phyloP scores from a whole-genome alignment of 2,329 filamentous ascomycete species.

The Colletotrichum sp. region DNA sequence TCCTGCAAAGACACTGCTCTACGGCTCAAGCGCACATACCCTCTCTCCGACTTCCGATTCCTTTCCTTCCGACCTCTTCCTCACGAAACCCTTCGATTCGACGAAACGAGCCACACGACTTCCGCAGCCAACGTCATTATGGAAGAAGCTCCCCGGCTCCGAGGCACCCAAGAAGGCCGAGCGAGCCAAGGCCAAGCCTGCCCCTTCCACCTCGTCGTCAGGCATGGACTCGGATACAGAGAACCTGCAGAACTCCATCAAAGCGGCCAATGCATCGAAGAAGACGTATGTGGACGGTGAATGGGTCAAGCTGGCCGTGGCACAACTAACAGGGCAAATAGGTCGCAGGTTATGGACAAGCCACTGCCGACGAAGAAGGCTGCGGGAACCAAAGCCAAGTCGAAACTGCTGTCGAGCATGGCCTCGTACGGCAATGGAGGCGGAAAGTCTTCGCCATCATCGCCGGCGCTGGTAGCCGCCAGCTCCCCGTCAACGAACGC shows the following conservation, averaged over 20 bases:
- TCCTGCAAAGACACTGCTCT: slow-evolving; percentile 54
- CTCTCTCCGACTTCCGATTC: slow-evolving; percentile 50
- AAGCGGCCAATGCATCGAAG: slow-evolving; percentile 48
- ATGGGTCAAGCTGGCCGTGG: slow-evolving; percentile 8
- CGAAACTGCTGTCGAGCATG: slow-evolving; percentile 45
- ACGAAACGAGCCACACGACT: slow-evolving; percentile 51
- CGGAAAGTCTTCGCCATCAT: slow-evolving; percentile 52
- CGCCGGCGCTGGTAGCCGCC: slow-evolving; percentile 59
- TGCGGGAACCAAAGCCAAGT: slow-evolving; percentile 43
- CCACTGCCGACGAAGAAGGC: slow-evolving; percentile 36
- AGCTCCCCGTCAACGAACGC: slow-evolving; percentile 59
- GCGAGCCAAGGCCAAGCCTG: slow-evolving; percentile 31
- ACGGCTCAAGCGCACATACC: slow-evolving; percentile 54
- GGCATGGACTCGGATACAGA: slow-evolving; percentile 55
- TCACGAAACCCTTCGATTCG: slow-evolving; percentile 55
- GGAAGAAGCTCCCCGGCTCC: slow-evolving; percentile 37
- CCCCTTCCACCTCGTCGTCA: slow-evolving; percentile 39
- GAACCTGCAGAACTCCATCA: slow-evolving; percentile 50
- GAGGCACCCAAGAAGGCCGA: slow-evolving; percentile 34
- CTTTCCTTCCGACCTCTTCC: slow-evolving; percentile 61
- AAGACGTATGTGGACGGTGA: slow-evolving; percentile 32
- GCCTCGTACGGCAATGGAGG: slow-evolving; percentile 34
- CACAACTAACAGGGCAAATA: slow-evolving; percentile 33
- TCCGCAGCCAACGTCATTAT: slow-evolving; percentile 56
- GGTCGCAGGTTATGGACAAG: slow-evolving; percentile 36